Evolutionary conservation across 345 rosid species (phyloP).

Genomic region (Draba incana): DNA sequence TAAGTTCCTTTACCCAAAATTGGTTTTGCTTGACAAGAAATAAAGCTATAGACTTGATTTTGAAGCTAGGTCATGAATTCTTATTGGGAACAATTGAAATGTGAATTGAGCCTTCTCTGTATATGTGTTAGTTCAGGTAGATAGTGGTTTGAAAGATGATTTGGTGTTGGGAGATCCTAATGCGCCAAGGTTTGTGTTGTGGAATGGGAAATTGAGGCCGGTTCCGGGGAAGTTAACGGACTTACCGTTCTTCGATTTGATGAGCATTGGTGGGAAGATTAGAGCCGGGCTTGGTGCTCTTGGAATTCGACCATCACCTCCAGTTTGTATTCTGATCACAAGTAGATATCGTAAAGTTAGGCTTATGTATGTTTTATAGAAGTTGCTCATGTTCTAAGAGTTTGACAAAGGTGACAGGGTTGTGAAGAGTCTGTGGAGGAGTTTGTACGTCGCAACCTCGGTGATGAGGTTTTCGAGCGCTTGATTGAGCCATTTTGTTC

Average conservation of each 20-base stretch:
- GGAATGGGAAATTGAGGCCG: constrained; percentile 88
- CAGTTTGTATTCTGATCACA: constrained; percentile 62
- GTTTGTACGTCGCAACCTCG: constrained; percentile 94
- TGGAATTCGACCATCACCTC: constrained; percentile 85
- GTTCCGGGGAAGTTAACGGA: constrained; percentile 80
- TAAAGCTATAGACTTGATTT: no score
- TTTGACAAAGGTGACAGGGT: constrained; percentile 91
- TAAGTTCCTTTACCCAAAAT: constrained; percentile 18
- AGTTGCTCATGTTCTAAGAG: constrained; percentile 51
- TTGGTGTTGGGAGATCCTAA: constrained; percentile 89
- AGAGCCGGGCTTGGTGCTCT: constrained; percentile 91
- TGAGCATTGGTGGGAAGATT: constrained; percentile 88
- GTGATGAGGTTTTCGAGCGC: constrained; percentile 91
- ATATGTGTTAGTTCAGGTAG: constrained; percentile 56
- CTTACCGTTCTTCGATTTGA: constrained; percentile 76
- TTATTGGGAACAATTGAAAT: no score
- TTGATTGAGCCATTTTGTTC: constrained; percentile 97
- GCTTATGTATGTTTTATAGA: constrained; percentile 14
- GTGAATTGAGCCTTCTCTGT: background rate
- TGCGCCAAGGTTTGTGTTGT: constrained; percentile 87
- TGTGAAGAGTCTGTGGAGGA: constrained; percentile 94
- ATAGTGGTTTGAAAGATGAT: constrained; percentile 85
- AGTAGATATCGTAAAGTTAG: background rate
- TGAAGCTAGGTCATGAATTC: no score
- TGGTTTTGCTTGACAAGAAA: no score